Conservation (phyloP, 2,329 filamentous ascomycete genomes). For the Claviceps lovelessii region DNA sequence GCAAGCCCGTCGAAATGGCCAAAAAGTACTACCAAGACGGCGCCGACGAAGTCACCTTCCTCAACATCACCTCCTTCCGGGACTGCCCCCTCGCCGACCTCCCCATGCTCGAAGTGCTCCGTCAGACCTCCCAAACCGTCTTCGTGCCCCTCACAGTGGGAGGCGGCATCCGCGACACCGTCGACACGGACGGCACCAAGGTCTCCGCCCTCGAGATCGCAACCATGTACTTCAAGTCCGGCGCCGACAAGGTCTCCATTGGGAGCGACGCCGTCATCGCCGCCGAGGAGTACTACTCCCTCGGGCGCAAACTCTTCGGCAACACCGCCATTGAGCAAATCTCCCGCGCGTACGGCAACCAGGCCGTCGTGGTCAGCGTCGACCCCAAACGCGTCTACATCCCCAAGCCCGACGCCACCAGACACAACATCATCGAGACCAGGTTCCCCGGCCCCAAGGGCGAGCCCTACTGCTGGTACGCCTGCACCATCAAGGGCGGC, state of each 20-base stretch:
- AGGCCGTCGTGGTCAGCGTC: slow-evolving; percentile 90
- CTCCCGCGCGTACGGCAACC: slow-evolving; percentile 81
- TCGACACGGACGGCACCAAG: slow-evolving; percentile 73
- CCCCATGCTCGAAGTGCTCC: slow-evolving; percentile 90
- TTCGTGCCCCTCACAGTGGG: slow-evolving; percentile 95
- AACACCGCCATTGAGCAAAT: slow-evolving; percentile 93
- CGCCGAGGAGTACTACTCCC: slow-evolving; percentile 76
- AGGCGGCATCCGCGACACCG: slow-evolving; percentile 84
- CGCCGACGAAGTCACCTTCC: slow-evolving; percentile 90
- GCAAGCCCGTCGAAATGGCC: slow-evolving; percentile 93
- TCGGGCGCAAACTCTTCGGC: slow-evolving; percentile 54
- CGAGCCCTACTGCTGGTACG: slow-evolving; percentile 85
- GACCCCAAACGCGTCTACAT: slow-evolving; percentile 91
- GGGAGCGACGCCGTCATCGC: slow-evolving; percentile 88
- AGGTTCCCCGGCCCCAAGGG: slow-evolving; percentile 55
- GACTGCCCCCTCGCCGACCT: slow-evolving; percentile 85
- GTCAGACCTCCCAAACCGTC: slow-evolving; percentile 73
- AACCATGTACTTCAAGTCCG: slow-evolving; percentile 92
- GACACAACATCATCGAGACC: slow-evolving; percentile 62
- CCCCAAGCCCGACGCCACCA: slow-evolving; percentile 51
- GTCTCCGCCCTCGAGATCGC: slow-evolving; percentile 88
- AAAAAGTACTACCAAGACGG: slow-evolving; percentile 90
- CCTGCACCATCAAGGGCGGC: slow-evolving; percentile 91
- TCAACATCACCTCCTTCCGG: slow-evolving; percentile 96
- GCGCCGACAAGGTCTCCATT: slow-evolving; percentile 95